Base-by-base conservation (phyloP, 2,329 filamentous ascomycete species). In the Pseudocercospora crystallina region DNA sequence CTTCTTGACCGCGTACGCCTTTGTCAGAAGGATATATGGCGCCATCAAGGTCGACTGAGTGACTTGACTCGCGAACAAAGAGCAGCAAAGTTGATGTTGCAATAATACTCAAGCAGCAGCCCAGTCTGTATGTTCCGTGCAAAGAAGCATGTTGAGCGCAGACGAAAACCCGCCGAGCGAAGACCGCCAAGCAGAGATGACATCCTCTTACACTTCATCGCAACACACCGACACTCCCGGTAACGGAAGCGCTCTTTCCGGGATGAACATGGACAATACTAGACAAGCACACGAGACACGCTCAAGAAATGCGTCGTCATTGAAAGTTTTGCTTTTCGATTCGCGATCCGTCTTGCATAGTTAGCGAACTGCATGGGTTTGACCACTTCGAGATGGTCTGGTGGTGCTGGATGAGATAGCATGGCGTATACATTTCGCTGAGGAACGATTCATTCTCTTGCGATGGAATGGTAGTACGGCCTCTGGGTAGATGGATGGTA, bases 1-100 rank as follows among this genome's bases (percentile, higher is more conserved):
- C 2, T 95, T 95, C 69, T 69, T 95, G 70, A 85, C 87, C 35
- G 86, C 88, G 5, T 95, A 94, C 73, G 81, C 85, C 1, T 95
- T 95, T 75, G 83, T 95, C 48, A 78, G 88, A 65, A 82, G 85
- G 66, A 90, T 96, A 65, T 95, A 94, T 68, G 82, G 66, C 31
- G 68, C 66, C 30, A 65, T 70, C 59, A 70, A 70, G 55, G 65
- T 68, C 14, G 68, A 70, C 43, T 70, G 58, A 68, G 17, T n/a
- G n/a, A 15, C 13, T 17, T 29, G 11, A 5, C 32, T 38, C 29
- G 32, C 8, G 12, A 14, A 14, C 33, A n/a, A 35, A 35, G 34
- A 26, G 15, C 26, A 29, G 30, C 20, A 13, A 37, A 38, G 34
- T 29, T 29, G 9, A 46, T 26, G 12, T 37, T 20, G 30, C 5